Conservation (phyloP, 148 eudicot species). For the Chenopodium suecicum region DNA sequence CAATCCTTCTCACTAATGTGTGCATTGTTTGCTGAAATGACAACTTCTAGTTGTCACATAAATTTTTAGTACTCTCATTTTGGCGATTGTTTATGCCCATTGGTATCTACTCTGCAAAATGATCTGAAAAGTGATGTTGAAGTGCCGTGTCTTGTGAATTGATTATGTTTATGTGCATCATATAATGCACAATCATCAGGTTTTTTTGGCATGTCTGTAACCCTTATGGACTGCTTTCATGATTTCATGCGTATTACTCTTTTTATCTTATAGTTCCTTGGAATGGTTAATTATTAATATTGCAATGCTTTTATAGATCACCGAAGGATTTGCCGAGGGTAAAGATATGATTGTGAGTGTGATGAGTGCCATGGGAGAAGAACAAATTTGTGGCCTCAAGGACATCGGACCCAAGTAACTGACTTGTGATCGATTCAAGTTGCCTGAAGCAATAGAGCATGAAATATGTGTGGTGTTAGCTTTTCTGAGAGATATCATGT, state of each 20-base stretch:
- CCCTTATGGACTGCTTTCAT: background rate
- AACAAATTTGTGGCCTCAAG: conserved; percentile 34
- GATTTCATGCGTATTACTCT: background rate
- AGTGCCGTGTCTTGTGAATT: background rate
- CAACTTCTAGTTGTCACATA: background rate
- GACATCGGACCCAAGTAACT: conserved; percentile 19
- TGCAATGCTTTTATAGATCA: conserved; percentile 17
- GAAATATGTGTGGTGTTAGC: background rate
- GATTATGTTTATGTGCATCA: background rate
- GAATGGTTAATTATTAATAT: background rate
- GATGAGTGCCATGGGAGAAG: conserved; percentile 38
- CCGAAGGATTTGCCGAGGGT: conserved; percentile 31
- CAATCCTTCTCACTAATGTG: too few relatives aligned
- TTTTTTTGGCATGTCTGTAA: too few relatives aligned
- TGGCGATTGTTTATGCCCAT: too few relatives aligned
- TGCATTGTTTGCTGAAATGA: too few relatives aligned
- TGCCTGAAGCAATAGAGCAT: background rate
- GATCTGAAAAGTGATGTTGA: background rate
- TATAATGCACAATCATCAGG: background rate
- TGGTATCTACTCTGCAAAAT: background rate
- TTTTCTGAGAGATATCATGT: background rate
- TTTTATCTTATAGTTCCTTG: background rate
- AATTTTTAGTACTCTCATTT: background rate
- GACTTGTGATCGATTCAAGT: background rate
- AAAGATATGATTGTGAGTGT: conserved; percentile 34